Base-by-base conservation (phyloP, 2,329 filamentous ascomycete genomes). In the Aureobasidium subglaciale region DNA sequence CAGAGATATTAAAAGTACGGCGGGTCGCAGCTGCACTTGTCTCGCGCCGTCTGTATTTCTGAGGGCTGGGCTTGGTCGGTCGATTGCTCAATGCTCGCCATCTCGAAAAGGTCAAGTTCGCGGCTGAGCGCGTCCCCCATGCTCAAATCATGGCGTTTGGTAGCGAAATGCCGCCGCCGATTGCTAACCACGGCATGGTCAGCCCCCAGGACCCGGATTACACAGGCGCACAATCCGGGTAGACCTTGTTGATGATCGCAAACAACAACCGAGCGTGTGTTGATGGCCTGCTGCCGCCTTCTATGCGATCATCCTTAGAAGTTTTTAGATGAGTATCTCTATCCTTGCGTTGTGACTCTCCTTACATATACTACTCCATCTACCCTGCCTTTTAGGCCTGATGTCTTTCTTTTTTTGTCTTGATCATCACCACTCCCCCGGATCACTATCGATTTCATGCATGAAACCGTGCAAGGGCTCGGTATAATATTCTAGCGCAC, bases 361-460 rank as follows among this genome's bases (percentile, higher is more conserved):
- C 38, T 42, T 54, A 54, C 50, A 54, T 54, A 54, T 54, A 53
- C 37, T 43, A 18, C 50, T 13, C 43, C 29, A n/a, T 25, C 18
- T 43, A 27, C 38, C 43, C 38, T 54, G 27, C 29, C 50, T 54
- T 42, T 35, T 20, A 54, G 48, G 48, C 48, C 48, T 37, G 18
- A 20, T 29, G 22, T 30, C 22, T 32, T 35, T 37, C 32, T 27
- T 52, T 52, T 52, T 52, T 24, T 27, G 35, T 41, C 34, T 20
- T 50, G 46, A 38, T 50, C 48, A 40, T 40, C 34, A 41, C 48
- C 48, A 32, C 22, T 35, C 25, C 34, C 32, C 35, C 35, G 38
- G 38, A 42, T 35, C 50, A 54, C 50, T 54, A 54, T 54, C 30
- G 38, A 54, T 43, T 43, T 35, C 50, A 54, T 54, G 50, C 50